Evolutionary conservation across 2,329 filamentous ascomycete genomes (phyloP).

Genomic region (Chrysoporthe puriensis): DNA sequence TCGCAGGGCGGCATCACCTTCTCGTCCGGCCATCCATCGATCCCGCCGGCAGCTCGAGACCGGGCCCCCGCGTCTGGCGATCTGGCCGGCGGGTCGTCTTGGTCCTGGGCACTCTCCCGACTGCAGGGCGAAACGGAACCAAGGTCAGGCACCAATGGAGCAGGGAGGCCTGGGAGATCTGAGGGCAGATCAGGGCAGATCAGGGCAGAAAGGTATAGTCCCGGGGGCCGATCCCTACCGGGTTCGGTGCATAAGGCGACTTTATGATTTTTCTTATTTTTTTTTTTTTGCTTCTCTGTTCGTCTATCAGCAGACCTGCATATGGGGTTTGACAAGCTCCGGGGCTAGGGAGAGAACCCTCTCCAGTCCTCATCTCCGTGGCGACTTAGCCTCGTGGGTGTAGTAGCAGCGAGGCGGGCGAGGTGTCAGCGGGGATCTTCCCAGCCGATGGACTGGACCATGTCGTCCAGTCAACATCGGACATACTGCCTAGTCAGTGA

Average conservation of each 20-base stretch:
- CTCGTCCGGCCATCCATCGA: no score
- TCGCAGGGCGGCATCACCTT: no score
- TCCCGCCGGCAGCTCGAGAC: no score
- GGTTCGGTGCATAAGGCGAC: not conserved
- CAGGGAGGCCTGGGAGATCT: not conserved
- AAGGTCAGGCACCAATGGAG: constrained; percentile 1
- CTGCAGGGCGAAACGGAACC: not conserved
- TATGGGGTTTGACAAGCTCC: not conserved
- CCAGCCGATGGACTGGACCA: no score
- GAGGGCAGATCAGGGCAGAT: not conserved
- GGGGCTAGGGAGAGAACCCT: not conserved
- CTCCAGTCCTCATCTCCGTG: not conserved
- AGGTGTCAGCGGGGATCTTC: no score
- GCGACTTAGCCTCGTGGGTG: no score
- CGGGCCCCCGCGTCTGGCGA: no score
- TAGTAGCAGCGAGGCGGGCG: no score
- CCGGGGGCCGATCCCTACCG: not conserved
- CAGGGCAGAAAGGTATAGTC: not conserved
- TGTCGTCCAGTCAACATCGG: no score
- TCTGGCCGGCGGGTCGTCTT: no score
- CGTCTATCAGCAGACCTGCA: not conserved
- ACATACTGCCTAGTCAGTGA: no score
- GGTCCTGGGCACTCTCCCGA: not conserved
- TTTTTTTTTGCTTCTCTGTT: not conserved
- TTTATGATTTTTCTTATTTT: no score